Evolutionary conservation across 805 yeast species (phyloP), one percentile per base, ranked within the genome.

Genomic region (Starmerella sp.): DNA sequence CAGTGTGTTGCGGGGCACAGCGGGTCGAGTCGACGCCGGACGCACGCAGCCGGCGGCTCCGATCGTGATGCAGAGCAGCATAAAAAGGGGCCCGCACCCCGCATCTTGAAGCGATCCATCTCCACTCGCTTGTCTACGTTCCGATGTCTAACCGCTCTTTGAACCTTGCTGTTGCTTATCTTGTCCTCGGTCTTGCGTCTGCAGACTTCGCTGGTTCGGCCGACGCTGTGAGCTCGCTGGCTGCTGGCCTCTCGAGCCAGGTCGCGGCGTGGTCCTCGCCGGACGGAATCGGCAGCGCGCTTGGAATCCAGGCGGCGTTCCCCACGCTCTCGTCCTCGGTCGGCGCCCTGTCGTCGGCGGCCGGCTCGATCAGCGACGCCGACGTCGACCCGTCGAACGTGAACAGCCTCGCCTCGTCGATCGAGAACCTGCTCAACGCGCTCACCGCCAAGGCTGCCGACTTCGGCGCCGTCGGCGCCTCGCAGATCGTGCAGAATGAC

Each of bases 221-320:
- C 41, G 38, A 47, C 7, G 28, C 38, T 15, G 58, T 43, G 17
- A 48, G 36, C 46, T 44, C 56, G 6, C 15, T 11, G 4, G 53
- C 57, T n/a, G n/a, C 28, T 9, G 48, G 22, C 36, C 57, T 58
- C 10, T 44, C 52, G 3, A 34, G 53, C 35, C 53, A 42, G 34
- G 61, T 60, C 51, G 28, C 31, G 35, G 54, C 43, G 38, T 60
- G 59, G 60, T 32, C 45, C 52, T 47, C 57, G 13, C 53, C 53
- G 32, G 43, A 35, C 36, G 67, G 67, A 17, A 54, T 64, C 15
- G 13, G 10, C 14, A 65, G 60, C 32, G 67, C 67, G 31, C 62
- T 64, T n/a, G 52, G 51, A 29, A 63, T 64, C 56, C 67, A 64
- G 57, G 34, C 41, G 31, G 39, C 48, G n/a, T 55, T 53, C 47